Evolutionary conservation across 1,284 basidiomycete genomes (phyloP), one percentile per base, ranked within the genome.

Genomic region (Microbotryomycetes sp.): DNA sequence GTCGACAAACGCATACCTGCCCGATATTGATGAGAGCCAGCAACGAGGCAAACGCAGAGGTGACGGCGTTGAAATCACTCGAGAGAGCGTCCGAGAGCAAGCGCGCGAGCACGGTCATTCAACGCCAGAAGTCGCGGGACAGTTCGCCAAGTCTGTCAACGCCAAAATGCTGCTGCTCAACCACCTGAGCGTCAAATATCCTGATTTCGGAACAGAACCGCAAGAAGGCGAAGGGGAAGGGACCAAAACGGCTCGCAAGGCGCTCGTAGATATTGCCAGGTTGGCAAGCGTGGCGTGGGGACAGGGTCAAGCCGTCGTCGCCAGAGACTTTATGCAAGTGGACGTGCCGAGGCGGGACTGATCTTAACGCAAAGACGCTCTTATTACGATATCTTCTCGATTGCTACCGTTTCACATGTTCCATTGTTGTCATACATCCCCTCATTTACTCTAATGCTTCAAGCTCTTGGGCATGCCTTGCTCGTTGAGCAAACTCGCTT

Each of bases 1-100:
- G 77, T 85, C 87, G 23, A 92, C 89, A 3, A 91, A 93, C 73
- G 84, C 86, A 1, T 83, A 81, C 66, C 84, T 93, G 35, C 85
- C 88, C 5, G 80, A 76, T 58, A 77, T 79, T 31, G 72, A 74
- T 51, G 69, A 72, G 0, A 61, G 60, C 16, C 66, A 66, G n/a
- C 23, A 31, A 11, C 24, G 50, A 77, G 78, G n/a, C 71, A 72
- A 13, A 72, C 73, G 55, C 72, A 73, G 61, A 73, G 71, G 16
- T 58, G 71, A 57, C 64, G 69, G 70, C 3, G 69, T 73, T 48
- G 64, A 67, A 21, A 59, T 66, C 45, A 73, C 75, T 46, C 70
- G 73, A 5, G 77, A 77, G 35, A 77, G 76, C n/a, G 83, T 90
- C 1, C 69, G 74, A 51, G 75, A 77, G 64, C 86, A 84, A 69